Evolutionary conservation across 306 rosid species (phyloP).

Genomic region (Myrica gale): DNA sequence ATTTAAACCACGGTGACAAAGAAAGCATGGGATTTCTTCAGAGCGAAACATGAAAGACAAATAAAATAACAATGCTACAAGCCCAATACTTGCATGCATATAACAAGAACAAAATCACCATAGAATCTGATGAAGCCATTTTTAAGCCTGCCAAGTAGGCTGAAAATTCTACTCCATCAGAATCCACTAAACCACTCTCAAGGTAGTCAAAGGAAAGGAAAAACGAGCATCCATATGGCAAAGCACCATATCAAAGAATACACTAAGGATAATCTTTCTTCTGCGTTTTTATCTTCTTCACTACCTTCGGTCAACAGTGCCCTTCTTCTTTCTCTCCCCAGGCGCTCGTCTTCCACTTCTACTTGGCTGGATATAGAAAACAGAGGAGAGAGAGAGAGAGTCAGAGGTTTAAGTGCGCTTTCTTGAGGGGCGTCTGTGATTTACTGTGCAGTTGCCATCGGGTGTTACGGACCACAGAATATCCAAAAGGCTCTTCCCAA

Average conservation of each 20-base stretch:
- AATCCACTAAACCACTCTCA: slow-evolving; percentile 16
- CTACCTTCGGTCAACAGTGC: slow-evolving; percentile 37
- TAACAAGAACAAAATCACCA: slow-evolving; percentile 17
- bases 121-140: too few species aligned
- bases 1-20: slow-evolving; percentile 1
- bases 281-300: not conserved
- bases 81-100: slow-evolving; percentile 56
- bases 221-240: slow-evolving; percentile 32
- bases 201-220: slow-evolving; percentile 9
- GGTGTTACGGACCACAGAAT: slow-evolving; percentile 58
- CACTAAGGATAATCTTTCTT: slow-evolving; percentile 10
- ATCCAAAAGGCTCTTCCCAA: slow-evolving; percentile 22
- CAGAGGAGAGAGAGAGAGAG: slow-evolving; percentile 15
- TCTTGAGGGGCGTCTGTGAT: slow-evolving; percentile 43
- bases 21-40: slow-evolving; percentile 20
- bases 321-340: slow-evolving; percentile 23
- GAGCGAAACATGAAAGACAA: slow-evolving; percentile 26
- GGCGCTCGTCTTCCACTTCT: slow-evolving; percentile 23
- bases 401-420: slow-evolving; percentile 35
- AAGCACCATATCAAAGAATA: slow-evolving; percentile 9
- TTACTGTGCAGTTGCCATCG: slow-evolving; percentile 41
- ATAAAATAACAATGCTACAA: slow-evolving; percentile 13
- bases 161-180: too few species aligned
- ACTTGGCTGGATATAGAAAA: slow-evolving; percentile 20
- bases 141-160: too few species aligned